A percentile compares a stretch with the other conserved stretches of the same genome.
These are phyloP conservation scores for Aphanomyces stellatus DNA, from an alignment of 352 stramenopile genomes.

Conservation along the genomic window DNA sequence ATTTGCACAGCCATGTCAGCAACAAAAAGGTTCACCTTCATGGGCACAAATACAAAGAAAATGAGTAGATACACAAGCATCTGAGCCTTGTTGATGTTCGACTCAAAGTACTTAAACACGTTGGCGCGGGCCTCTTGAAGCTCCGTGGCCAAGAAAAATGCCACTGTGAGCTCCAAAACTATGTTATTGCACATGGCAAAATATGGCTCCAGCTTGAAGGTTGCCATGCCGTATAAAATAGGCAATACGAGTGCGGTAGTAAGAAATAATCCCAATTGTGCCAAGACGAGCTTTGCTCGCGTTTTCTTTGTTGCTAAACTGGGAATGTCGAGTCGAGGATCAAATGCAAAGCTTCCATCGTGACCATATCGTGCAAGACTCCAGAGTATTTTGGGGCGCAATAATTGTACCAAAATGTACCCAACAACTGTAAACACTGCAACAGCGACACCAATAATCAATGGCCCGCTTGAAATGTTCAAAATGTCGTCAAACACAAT, in stretches of 20 bases:
- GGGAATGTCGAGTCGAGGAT: not conserved
- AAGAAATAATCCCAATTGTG: not conserved
- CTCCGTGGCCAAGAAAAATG: slow-evolving; percentile 1
- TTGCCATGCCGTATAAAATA: not conserved
- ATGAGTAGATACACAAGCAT: slow-evolving; percentile 2
- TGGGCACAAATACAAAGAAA: not conserved
- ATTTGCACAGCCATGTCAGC: not conserved
- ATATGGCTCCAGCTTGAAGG: not conserved
- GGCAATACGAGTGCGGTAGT: not conserved
- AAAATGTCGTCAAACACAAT: not conserved
- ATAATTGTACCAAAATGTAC: not conserved
- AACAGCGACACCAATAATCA: not conserved
- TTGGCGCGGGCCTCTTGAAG: not conserved
- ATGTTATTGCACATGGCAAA: slow-evolving; percentile 7
- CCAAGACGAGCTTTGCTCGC: not conserved
- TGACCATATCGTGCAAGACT: not conserved
- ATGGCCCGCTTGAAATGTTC: not conserved
- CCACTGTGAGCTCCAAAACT: not conserved
- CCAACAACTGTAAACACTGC: not conserved
- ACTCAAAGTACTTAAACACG: not conserved
- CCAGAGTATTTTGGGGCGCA: not conserved
- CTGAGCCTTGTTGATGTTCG: not conserved
- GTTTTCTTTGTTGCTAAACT: not conserved
- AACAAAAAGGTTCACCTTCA: slow-evolving; percentile 3
- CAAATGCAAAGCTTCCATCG: not conserved